These are phyloP conservation scores for Chamaecyparis obtusa DNA, from an alignment of 75 land plant genomes.

Conservation along the genomic window DNA sequence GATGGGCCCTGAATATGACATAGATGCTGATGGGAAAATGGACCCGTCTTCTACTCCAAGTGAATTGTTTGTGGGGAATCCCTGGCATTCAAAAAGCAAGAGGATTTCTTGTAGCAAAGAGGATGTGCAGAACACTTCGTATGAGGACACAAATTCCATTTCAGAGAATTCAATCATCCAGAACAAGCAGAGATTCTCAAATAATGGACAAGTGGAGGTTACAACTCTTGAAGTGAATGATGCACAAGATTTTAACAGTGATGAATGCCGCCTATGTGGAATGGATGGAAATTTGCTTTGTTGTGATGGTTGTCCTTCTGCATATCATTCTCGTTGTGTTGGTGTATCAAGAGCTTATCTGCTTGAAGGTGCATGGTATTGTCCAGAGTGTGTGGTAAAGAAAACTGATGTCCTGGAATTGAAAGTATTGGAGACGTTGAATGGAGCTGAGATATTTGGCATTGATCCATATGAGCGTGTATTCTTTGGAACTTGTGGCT, in stretches of 20 bases:
- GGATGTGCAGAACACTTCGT: not conserved
- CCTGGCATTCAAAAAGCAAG: conserved; percentile 8
- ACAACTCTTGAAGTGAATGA: conserved; percentile 9
- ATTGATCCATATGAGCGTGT: conserved; percentile 53
- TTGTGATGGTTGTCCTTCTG: conserved; percentile 97
- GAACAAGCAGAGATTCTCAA: not conserved
- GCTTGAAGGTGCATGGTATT: conserved; percentile 81
- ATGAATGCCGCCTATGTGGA: conserved; percentile 87
- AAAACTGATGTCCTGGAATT: conserved; percentile 26
- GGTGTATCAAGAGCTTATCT: conserved; percentile 58
- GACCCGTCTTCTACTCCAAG: not conserved
- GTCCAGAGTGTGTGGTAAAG: conserved; percentile 73
- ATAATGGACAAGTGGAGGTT: not conserved
- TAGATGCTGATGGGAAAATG: conserved; percentile 20
- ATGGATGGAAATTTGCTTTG: conserved; percentile 93
- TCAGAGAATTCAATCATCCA: not conserved
- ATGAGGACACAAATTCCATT: not conserved
- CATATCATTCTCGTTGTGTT: conserved; percentile 85
- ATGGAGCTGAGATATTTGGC: conserved; percentile 73
- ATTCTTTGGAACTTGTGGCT: conserved; percentile 69
- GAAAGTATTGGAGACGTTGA: conserved; percentile 37
- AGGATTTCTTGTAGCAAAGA: conserved; percentile 5
- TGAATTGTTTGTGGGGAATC: not conserved
- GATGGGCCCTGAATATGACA: conserved; percentile 33
- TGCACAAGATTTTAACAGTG: conserved; percentile 65